Base-by-base conservation (phyloP, 768 basidiomycete genomes). In the Amanita fuliginea region DNA sequence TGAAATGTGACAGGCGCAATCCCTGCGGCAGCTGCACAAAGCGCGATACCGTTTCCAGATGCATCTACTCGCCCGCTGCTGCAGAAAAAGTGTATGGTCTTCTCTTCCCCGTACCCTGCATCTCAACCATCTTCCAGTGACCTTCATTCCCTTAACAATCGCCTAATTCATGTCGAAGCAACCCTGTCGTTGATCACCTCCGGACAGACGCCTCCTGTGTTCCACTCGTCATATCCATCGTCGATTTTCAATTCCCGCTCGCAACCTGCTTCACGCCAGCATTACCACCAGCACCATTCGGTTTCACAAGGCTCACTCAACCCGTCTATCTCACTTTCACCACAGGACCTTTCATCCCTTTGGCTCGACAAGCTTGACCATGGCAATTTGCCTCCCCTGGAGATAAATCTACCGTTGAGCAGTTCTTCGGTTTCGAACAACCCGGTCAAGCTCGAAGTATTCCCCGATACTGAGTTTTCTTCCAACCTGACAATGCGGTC, bases 21-120 rank as follows among this genome's bases (percentile, higher is more conserved):
- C 88, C 88, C 0, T 91, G 88, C 55, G 78, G 78, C 0, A 81
- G 80, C 22, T 91, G 89, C 56, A 73, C 78, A 14, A 90, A 90
- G 60, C 81, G 87, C 53, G 83, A 86, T 59, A 86, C 84, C 0
- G 75, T 83, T 9, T 67, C 69, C 3, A 71, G 83, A 56, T 89
- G 86, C 57, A 71, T 83, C 4, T 89, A 89, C 61, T 86, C 86
- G 0, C 78, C 84, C 19, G 86, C 84, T 13, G 88, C 88, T 0
- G 81, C 85, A 14, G 88, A 91, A 67, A 91, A 90, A 76, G 81
- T 91, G 80, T 85, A 51, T 46, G 81, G 69, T 18, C 44, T 54
- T 53, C 55, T 22, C 16, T 19, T 35, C 45, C 41, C 55, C 18
- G 33, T 18, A 46, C 16, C 24, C 16, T 53, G 11, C 35, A 16